phyloP scores from a whole-genome alignment of 768 basidiomycete genomes.

The Pisolithus orientalis region DNA sequence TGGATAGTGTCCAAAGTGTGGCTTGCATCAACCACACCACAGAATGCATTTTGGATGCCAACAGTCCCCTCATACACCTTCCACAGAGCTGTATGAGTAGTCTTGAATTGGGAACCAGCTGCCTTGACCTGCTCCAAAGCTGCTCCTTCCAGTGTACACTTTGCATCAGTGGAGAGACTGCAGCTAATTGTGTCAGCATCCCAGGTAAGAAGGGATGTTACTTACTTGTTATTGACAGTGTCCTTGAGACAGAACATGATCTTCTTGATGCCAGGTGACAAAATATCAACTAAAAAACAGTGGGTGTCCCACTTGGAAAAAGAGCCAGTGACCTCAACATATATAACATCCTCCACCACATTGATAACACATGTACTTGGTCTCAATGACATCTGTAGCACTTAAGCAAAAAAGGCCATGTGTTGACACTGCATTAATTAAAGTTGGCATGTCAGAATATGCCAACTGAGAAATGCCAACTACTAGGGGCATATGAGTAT shows the following conservation, averaged over 20 bases:
- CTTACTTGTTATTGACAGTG: neutral
- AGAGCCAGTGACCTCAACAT: neutral
- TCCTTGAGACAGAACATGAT: neutral
- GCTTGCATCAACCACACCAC: neutral
- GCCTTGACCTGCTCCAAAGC: neutral
- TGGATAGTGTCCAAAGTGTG: neutral
- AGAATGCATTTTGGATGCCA: neutral
- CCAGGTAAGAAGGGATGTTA: neutral
- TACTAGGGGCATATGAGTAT: too few relatives aligned
- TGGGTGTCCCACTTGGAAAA: neutral
- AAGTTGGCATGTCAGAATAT: neutral
- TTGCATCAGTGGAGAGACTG: neutral
- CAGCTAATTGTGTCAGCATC: neutral
- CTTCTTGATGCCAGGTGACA: neutral
- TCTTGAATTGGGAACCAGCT: neutral
- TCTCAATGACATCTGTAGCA: neutral
- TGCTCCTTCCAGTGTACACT: neutral
- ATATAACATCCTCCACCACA: neutral
- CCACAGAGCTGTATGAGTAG: neutral
- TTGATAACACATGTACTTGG: neutral
- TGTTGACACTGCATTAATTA: neutral
- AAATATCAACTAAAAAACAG: neutral
- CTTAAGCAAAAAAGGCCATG: neutral
- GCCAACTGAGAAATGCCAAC: neutral
- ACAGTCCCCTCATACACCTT: neutral